These are phyloP conservation scores for Betula pendula DNA, from an alignment of 306 rosid species.

Conservation along the genomic window DNA sequence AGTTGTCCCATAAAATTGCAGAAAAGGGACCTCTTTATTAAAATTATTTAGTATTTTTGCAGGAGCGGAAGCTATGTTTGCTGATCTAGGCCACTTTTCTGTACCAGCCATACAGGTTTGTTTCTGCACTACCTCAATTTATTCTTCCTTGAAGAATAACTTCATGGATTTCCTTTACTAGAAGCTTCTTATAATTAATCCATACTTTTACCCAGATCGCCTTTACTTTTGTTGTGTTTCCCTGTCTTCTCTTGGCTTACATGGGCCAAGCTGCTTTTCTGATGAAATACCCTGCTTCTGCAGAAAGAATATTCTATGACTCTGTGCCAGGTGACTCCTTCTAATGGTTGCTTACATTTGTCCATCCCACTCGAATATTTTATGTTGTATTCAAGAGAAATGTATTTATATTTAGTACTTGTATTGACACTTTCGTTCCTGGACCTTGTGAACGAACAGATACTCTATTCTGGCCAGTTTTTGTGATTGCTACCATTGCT, in stretches of 20 bases:
- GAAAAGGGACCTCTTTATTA: background rate
- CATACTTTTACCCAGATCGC: slow-evolving; percentile 61
- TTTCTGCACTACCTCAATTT: slow-evolving; percentile 9
- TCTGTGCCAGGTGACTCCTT: slow-evolving; percentile 84
- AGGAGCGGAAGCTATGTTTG: slow-evolving; percentile 99
- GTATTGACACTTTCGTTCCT: slow-evolving; percentile 21
- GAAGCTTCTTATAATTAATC: slow-evolving; percentile 5
- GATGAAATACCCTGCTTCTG: slow-evolving; percentile 49
- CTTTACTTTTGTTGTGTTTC: slow-evolving; percentile 84
- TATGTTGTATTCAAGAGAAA: slow-evolving; percentile 17
- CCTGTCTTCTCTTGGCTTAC: slow-evolving; percentile 92
- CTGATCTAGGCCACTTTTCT: slow-evolving; percentile 93
- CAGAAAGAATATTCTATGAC: slow-evolving; percentile 63
- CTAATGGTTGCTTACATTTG: slow-evolving; percentile 21
- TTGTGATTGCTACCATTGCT: slow-evolving; percentile 85
- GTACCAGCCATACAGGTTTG: slow-evolving; percentile 85
- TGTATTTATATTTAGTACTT: slow-evolving; percentile 11
- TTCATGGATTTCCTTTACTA: slow-evolving; percentile 9
- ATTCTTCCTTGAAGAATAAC: slow-evolving; percentile 14
- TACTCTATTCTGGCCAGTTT: slow-evolving; percentile 92
- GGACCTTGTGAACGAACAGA: slow-evolving; percentile 53
- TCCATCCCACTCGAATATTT: background rate
- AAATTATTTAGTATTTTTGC: slow-evolving; percentile 23
- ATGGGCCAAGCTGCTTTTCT: slow-evolving; percentile 98
- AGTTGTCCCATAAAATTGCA: background rate